Evolutionary conservation across 176 grass and related monocot species (phyloP), one percentile per base, ranked within the genome.

Genomic region (Oryza coarctata): DNA sequence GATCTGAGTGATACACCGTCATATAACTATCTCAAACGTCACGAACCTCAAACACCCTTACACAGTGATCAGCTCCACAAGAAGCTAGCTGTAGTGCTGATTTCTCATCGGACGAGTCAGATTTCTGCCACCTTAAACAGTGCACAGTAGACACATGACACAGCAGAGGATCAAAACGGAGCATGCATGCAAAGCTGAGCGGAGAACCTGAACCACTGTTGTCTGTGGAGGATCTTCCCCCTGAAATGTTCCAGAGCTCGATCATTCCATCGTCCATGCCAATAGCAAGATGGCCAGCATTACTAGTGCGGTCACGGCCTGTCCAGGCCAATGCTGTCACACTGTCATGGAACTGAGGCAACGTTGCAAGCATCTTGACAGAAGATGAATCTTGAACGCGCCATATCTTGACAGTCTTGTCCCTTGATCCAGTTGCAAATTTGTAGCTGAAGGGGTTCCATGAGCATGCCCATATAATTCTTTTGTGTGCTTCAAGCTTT

Each of bases 381-480:
- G 84, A 91, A 61, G 96, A 88, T 31, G 75, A 27, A 41, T 93
- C 86, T 80, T 86, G 45, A 78, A 95, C 58, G 31, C 79, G 32
- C 96, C 96, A 99, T 60, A 99, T 88, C 89, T 99, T 99, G 38
- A 99, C 93, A 34, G 85, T 99, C 75, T 95, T 99, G 83, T 99
- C 96, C 80, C 96, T 95, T 32, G 93, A 99, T 14, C 96, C 93
- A 41, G 96, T 95, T 65, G 96, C 96, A 85, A 99, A 99, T 88
- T 99, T 87, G 35, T 93, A 73, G 12, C 90, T 86, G 32, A 93
- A 93, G 12, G 92, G 90, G 39, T 93, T 99, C 96, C 96, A 99
- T 71, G 93, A 89, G 60, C 93, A 99, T 43, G 96, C 91, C 96
- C 96, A 99, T 87, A 95, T 90, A 79, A 95, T 99, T 91, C 96